Base-by-base conservation (phyloP, 371 early-diverging fungal species). In the Mortierella sp. region DNA sequence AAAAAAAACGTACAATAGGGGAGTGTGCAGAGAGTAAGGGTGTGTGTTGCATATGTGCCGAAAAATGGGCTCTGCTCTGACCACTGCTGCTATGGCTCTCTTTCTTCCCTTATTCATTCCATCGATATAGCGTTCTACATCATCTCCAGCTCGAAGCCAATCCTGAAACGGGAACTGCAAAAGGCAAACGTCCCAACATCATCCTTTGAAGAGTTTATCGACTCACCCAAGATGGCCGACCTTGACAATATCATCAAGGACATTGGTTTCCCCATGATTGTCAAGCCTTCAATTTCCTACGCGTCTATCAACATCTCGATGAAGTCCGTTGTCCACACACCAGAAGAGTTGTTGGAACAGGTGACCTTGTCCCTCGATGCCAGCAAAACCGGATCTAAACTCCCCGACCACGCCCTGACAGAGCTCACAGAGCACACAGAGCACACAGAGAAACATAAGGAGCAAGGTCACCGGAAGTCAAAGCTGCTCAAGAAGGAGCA, bases 281-380 rank as follows among this genome's bases (percentile, higher is more conserved):
- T 91, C 52, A 89, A 89, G 71, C 91, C 91, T 7, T 84, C 88
- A 34, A 84, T 91, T 34, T 89, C 89, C 0, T 91, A 91, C 45
- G 91, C 91, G 4, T 86, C 87, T 38, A 75, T 91, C 54, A 75
- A 76, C 63, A 91, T 91, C 78, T 80, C 87, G 11, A 76, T 87
- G 68, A 21, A 68, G 10, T 89, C 90, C 13, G 83, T 91, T 26
- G 89, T 90, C 24, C 80, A 82, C 21, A 73, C 76, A 34, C 65
- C 57, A 2, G 78, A 80, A 11, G 82, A 77, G 10, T 71, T 88
- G 5, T 45, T 88, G 31, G 78, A 77, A 52, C 91, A 90, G 77
- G 55, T 87, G 54, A 76, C 70, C 26, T 1, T 42, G 3, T 80
- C 89, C 11, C n/a, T 82, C 31, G 19, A 50, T 28, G 71, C 74